phyloP scores from a whole-genome alignment of 164 flowering plant genomes.

The Euptelea pleiosperma region DNA sequence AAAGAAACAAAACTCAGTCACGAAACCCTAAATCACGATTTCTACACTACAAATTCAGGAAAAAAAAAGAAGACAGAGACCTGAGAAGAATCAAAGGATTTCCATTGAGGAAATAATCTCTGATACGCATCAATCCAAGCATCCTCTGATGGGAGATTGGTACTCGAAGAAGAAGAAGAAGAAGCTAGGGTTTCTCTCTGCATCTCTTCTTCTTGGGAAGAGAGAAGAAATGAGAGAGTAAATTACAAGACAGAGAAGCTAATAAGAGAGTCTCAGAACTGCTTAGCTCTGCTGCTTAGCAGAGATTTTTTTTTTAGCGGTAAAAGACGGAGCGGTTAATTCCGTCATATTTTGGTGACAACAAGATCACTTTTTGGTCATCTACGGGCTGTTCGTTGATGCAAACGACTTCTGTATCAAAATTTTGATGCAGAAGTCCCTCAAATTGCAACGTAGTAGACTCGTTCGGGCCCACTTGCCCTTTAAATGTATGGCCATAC shows the following conservation, averaged over 20 bases:
- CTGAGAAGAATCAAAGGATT: constrained; percentile 45
- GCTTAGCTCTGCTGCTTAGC: no score
- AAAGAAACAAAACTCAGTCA: background rate
- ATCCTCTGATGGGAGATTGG: constrained; percentile 41
- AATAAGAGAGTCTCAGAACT: no score
- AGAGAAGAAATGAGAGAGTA: background rate
- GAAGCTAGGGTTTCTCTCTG: constrained; percentile 39
- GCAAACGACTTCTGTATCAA: no score
- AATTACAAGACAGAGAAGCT: no score
- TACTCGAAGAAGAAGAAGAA: constrained; percentile 20
- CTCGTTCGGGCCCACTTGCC: no score
- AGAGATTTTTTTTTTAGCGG: constrained; percentile 4
- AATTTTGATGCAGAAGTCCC: no score
- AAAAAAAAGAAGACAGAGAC: constrained; percentile 21
- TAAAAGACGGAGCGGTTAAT: background rate
- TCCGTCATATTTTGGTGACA: no score
- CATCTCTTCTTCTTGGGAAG: constrained; percentile 18
- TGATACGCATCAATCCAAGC: constrained; percentile 55
- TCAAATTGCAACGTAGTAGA: no score
- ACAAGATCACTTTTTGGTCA: no score
- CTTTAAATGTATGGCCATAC: no score
- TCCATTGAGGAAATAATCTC: constrained; percentile 55
- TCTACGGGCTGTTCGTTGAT: no score
- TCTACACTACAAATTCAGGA: background rate
- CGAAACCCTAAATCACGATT: background rate